Base-by-base conservation (phyloP, 2,329 filamentous ascomycete species). In the Stachybotrys echinatus region DNA sequence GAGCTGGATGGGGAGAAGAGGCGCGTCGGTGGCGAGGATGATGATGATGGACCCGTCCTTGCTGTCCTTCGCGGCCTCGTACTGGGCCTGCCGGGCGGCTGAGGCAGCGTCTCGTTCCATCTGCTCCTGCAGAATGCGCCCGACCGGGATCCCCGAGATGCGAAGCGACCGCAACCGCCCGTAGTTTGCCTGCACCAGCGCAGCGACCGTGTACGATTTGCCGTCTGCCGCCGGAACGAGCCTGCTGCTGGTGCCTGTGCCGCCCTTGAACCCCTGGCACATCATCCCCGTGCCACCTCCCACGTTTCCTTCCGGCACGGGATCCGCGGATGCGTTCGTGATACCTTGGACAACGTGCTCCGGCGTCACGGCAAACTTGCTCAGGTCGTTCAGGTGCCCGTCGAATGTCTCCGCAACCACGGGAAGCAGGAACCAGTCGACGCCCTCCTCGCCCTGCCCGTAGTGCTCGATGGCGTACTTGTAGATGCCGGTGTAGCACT, bases 281-380 rank as follows among this genome's bases (percentile, higher is more conserved):
- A 80, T 67, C 80, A 85, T 84, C 4, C 81, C 83, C 1, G 81
- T 81, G 10, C 83, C 83, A 6, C 83, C 83, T 2, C 83, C 83
- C 2, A 74, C 73, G 54, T 80, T 80, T 0, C 83, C 83, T 61
- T 87, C 83, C 2, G 64, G 61, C 0, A 86, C 79, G 1, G 69
- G 64, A 1, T 72, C 77, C 18, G 66, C 67, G 3, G 69, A 69
- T 1, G 77, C 80, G 12, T 61, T 68, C 14, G 74, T 70, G 42
- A 85, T 76, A 1, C 79, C 77, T 19, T 71, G 60, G 14, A 79
- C 66, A 8, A 84, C 67, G 53, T 83, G 74, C 49, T 75, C 68
- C 0, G 77, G 68, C 21, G 68, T 75, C 4, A 85, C 73, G 1
- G 72, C 70, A 47, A 84, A 79, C 8, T 73, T 71, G n/a, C 70